Conservation (phyloP, 1,284 basidiomycete species). For the Leccinum variabile region DNA sequence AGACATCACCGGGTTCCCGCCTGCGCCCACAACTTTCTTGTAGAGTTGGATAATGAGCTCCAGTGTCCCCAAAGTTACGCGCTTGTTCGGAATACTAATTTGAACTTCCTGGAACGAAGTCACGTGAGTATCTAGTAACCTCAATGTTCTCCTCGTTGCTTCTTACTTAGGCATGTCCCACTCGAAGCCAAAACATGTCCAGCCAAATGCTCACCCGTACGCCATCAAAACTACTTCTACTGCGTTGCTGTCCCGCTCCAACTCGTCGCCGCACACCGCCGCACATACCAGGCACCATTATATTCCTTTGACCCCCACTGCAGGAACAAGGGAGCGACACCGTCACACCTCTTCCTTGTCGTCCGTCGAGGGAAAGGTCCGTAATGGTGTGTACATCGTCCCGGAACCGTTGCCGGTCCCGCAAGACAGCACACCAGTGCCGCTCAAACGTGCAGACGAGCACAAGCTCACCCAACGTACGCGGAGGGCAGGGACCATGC, state of each 20-base stretch:
- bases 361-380: constrained; percentile 7
- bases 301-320: constrained; percentile 22
- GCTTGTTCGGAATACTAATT: constrained; percentile 24
- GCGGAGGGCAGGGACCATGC: constrained; percentile 20
- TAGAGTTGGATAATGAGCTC: constrained; percentile 80
- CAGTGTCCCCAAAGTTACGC: constrained; percentile 39
- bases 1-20: neutral
- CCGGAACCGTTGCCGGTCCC: constrained; percentile 21
- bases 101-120: neutral
- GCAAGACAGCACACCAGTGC: constrained; percentile 4
- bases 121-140: neutral
- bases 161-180: neutral
- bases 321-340: constrained; percentile 18
- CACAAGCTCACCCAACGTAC: constrained; percentile 3
- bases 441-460: constrained; percentile 1
- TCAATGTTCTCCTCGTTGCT: neutral
- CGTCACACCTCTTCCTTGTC: constrained; percentile 29
- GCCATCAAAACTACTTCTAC: constrained; percentile 42
- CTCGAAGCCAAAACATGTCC: constrained; percentile 9
- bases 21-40: constrained; percentile 22
- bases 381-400: neutral
- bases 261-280: constrained; percentile 32
- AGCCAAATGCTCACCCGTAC: constrained; percentile 39
- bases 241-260: constrained; percentile 39
- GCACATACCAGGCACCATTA: constrained; percentile 32